These are phyloP conservation scores for Fonsecaea pedrosoi DNA, from an alignment of 2,329 filamentous ascomycete genomes.

Conservation along the genomic window DNA sequence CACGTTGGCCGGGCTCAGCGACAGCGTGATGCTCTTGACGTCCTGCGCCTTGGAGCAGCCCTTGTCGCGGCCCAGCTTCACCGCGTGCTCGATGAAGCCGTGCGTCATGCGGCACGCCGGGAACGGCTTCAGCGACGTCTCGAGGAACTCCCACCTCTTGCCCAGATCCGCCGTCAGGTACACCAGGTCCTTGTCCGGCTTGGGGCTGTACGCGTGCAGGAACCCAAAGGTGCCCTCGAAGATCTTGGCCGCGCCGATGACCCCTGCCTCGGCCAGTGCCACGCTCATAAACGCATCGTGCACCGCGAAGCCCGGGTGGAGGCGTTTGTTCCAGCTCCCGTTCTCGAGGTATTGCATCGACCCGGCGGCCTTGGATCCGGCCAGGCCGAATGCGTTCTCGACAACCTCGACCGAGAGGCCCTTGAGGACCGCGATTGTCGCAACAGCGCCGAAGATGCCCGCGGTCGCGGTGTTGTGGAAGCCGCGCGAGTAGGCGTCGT, in stretches of 20 bases:
- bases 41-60: slow-evolving; percentile 15
- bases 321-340: slow-evolving; percentile 49
- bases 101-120: slow-evolving; percentile 40
- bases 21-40: slow-evolving; percentile 28
- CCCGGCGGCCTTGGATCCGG: slow-evolving; percentile 48
- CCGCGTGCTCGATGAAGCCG: slow-evolving; percentile 36
- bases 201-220: slow-evolving; percentile 37
- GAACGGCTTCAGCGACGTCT: slow-evolving; percentile 38
- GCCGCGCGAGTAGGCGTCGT: slow-evolving; percentile 46
- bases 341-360: slow-evolving; percentile 51
- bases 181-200: slow-evolving; percentile 26
- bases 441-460: slow-evolving; percentile 48
- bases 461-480: slow-evolving; percentile 49
- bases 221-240: slow-evolving; percentile 38
- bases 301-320: slow-evolving; percentile 50
- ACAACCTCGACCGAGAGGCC: slow-evolving; percentile 39
- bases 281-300: slow-evolving; percentile 50
- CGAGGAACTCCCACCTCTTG: slow-evolving; percentile 35
- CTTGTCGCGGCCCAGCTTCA: slow-evolving; percentile 25
- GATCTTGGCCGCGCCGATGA: slow-evolving; percentile 39
- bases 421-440: slow-evolving; percentile 44
- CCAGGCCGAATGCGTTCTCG: slow-evolving; percentile 48
- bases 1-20: slow-evolving; percentile 32
- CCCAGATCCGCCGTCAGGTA: slow-evolving; percentile 32
- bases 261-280: slow-evolving; percentile 46